Conservation (phyloP, 2,329 filamentous ascomycete genomes). For the Aspergillus terreus region DNA sequence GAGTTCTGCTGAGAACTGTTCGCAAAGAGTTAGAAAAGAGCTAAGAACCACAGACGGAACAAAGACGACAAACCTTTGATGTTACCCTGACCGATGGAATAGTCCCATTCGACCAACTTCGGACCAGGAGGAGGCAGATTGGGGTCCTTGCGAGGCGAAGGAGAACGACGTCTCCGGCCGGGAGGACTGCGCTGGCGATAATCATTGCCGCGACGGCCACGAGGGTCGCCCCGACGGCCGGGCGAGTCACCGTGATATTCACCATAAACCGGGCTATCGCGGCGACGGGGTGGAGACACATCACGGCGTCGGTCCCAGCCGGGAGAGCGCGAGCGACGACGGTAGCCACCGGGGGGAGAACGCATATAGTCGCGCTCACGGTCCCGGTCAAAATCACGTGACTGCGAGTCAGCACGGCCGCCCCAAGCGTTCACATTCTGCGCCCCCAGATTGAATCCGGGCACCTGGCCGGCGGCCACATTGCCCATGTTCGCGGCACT, state of each 20-base stretch:
- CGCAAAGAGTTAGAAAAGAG: slow-evolving; percentile 10
- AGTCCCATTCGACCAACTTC: slow-evolving; percentile 80
- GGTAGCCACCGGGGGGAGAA: slow-evolving; percentile 58
- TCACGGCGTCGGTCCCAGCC: slow-evolving; percentile 68
- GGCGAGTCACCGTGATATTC: slow-evolving; percentile 70
- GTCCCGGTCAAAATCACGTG: slow-evolving; percentile 53
- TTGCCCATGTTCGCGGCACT: slow-evolving; percentile 32
- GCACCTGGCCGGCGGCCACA: slow-evolving; percentile 31
- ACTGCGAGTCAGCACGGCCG: slow-evolving; percentile 36
- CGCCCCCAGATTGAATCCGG: slow-evolving; percentile 31
- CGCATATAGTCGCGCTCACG: slow-evolving; percentile 58
- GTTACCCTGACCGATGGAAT: slow-evolving; percentile 65
- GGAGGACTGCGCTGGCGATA: slow-evolving; percentile 88
- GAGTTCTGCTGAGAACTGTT: slow-evolving; percentile 79
- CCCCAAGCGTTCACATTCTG: slow-evolving; percentile 33
- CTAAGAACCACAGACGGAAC: background rate
- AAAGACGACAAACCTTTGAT: slow-evolving; percentile 62
- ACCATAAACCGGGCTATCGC: slow-evolving; percentile 67
- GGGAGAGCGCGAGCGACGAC: slow-evolving; percentile 77
- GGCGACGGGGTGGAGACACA: slow-evolving; percentile 59
- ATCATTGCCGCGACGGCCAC: slow-evolving; percentile 51
- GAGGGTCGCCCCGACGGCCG: slow-evolving; percentile 57
- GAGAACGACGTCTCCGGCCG: slow-evolving; percentile 63
- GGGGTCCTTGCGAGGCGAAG: slow-evolving; percentile 50
- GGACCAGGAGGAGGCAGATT: slow-evolving; percentile 48